Percentiles rank a stretch among this genome's conserved stretches.
Evolutionary conservation across 1,284 basidiomycete genomes (phyloP).

Genomic region (Naganishia albida): DNA sequence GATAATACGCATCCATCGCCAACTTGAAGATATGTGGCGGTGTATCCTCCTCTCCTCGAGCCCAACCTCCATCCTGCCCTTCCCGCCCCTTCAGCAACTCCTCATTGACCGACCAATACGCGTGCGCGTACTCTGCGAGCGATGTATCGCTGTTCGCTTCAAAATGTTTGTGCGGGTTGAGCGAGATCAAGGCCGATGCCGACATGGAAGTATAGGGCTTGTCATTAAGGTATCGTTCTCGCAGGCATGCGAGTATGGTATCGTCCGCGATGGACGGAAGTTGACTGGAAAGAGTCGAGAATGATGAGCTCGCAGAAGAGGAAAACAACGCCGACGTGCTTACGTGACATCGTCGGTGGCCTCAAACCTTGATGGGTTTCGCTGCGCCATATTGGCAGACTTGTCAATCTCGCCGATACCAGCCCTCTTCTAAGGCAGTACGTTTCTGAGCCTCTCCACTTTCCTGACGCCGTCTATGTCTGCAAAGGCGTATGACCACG

Average conservation of each 20-base stretch:
- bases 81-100: constrained; percentile 48
- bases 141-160: constrained; percentile 75
- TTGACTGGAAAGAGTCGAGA: constrained; percentile 1
- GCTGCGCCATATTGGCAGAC: constrained; percentile 11
- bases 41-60: constrained; percentile 51
- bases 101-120: constrained; percentile 64
- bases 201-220: constrained; percentile 77
- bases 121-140: constrained; percentile 77
- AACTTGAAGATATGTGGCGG: constrained; percentile 85
- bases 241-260: constrained; percentile 64
- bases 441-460: too few relatives aligned
- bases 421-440: too few relatives aligned
- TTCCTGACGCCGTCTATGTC: background rate
- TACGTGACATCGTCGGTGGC: constrained; percentile 12
- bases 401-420: background rate
- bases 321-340: background rate
- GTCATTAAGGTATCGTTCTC: constrained; percentile 81
- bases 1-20: constrained; percentile 89
- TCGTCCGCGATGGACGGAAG: constrained; percentile 50
- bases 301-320: background rate
- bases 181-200: constrained; percentile 69
- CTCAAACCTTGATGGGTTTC: constrained; percentile 22
- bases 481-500: background rate
- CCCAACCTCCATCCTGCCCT: constrained; percentile 35
- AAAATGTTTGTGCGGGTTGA: constrained; percentile 87